Evolutionary conservation across 768 basidiomycete genomes (phyloP).

Genomic region (Hemileccinum impolitum): DNA sequence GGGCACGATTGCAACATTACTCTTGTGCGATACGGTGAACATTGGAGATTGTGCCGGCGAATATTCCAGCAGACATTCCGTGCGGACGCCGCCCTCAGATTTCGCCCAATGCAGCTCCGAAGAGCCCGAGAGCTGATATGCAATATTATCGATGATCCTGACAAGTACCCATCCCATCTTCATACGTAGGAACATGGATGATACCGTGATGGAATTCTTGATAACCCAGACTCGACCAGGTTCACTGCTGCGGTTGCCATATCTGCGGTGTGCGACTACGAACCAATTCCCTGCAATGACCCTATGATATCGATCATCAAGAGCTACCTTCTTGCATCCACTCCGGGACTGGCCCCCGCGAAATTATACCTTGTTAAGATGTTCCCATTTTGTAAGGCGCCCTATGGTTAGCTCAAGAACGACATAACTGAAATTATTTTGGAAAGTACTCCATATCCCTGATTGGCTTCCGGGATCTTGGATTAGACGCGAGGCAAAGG

Average conservation of each 20-base stretch:
- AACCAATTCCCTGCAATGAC: slow-evolving; percentile 1
- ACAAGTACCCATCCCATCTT: background rate
- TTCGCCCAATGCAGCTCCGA: slow-evolving; percentile 3
- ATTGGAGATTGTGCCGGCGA: slow-evolving; percentile 5
- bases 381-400: slow-evolving; percentile 8
- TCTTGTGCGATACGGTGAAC: slow-evolving; percentile 4
- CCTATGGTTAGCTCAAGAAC: background rate
- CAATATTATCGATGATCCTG: background rate
- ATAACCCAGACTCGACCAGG: background rate
- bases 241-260: slow-evolving; percentile 2
- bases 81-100: background rate
- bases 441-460: slow-evolving; percentile 19
- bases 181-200: background rate
- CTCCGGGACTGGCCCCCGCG: background rate
- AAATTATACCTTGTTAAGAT: slow-evolving; percentile 1
- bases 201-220: background rate
- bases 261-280: slow-evolving; percentile 4
- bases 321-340: background rate
- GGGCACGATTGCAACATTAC: slow-evolving; percentile 4
- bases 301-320: slow-evolving; percentile 4
- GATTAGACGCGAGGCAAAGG: slow-evolving; percentile 2
- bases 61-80: slow-evolving; percentile 6
- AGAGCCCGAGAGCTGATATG: background rate
- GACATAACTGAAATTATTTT: background rate
- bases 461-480: slow-evolving; percentile 15